phyloP scores from a whole-genome alignment of 371 early-diverging fungal genomes.

The Coemansia sp. region DNA sequence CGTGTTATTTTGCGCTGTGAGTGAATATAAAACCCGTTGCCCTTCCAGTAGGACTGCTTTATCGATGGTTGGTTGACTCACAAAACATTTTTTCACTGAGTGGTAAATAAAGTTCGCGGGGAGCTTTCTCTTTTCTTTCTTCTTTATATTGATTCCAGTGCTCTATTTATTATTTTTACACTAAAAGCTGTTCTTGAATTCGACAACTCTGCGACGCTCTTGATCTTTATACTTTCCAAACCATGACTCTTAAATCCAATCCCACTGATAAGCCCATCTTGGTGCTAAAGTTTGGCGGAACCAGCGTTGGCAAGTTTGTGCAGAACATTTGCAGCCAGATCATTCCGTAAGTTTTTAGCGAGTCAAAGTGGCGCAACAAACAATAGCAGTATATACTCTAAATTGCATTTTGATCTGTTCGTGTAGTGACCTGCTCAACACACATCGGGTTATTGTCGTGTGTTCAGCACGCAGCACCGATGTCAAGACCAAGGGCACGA shows the following conservation, averaged over 20 bases:
- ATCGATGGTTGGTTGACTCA: neutral
- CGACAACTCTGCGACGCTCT: neutral
- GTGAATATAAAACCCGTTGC: neutral
- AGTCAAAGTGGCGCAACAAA: neutral
- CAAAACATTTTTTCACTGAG: constrained; percentile 1
- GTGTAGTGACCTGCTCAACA: constrained; percentile 55
- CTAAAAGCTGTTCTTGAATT: constrained; percentile 6
- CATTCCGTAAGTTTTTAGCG: constrained; percentile 49
- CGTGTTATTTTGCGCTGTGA: neutral
- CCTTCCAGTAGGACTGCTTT: too few species aligned
- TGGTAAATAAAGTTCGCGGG: neutral
- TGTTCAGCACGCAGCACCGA: constrained; percentile 82
- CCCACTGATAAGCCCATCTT: constrained; percentile 47
- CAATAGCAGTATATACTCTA: constrained; percentile 4
- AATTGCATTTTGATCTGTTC: neutral
- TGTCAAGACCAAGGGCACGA: constrained; percentile 74
- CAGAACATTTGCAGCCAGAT: constrained; percentile 53
- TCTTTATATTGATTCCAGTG: neutral
- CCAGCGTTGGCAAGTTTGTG: constrained; percentile 79
- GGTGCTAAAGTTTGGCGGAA: constrained; percentile 87
- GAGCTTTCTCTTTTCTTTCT: constrained; percentile 1
- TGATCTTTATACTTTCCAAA: neutral
- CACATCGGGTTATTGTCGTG: constrained; percentile 72
- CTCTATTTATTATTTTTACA: constrained; percentile 1
- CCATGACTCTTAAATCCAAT: constrained; percentile 19